Conservation (phyloP, 345 rosid species). For the Hibiscus syriacus region DNA sequence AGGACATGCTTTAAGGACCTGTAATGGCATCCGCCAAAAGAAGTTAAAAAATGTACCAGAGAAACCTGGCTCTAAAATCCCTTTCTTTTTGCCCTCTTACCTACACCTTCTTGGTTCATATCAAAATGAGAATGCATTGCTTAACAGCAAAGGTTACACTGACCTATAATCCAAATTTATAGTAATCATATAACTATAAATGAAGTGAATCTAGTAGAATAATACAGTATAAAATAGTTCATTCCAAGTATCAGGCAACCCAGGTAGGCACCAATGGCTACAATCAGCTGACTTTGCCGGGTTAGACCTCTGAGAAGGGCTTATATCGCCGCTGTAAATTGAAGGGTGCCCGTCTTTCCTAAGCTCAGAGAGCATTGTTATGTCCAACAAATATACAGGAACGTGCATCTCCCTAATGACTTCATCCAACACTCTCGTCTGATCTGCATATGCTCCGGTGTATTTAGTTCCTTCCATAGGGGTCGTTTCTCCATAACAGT, state of each 20-base stretch:
- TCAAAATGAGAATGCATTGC: background rate
- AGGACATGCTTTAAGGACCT: no score
- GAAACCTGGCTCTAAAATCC: no score
- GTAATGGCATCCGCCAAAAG: no score
- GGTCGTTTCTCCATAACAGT: conserved; percentile 70
- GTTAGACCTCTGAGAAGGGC: conserved; percentile 47
- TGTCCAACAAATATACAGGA: conserved; percentile 64
- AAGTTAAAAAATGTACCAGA: no score
- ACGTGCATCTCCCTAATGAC: conserved; percentile 44
- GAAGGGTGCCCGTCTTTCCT: conserved; percentile 91
- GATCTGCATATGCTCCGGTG: conserved; percentile 49
- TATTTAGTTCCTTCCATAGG: conserved; percentile 47
- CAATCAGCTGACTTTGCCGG: conserved; percentile 77
- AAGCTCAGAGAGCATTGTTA: no score
- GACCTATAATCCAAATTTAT: conserved; percentile 1
- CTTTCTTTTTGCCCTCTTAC: no score
- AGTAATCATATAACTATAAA: background rate
- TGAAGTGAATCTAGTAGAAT: conserved; percentile 27
- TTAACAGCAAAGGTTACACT: conserved; percentile 2
- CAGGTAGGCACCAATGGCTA: conserved; percentile 99
- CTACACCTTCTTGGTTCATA: background rate
- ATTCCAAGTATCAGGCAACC: conserved; percentile 93
- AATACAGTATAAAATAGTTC: conserved; percentile 54
- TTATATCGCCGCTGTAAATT: conserved; percentile 70
- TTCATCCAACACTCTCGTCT: conserved; percentile 56